Base-by-base conservation (phyloP, 306 rosid species). In the Prunus davidiana region DNA sequence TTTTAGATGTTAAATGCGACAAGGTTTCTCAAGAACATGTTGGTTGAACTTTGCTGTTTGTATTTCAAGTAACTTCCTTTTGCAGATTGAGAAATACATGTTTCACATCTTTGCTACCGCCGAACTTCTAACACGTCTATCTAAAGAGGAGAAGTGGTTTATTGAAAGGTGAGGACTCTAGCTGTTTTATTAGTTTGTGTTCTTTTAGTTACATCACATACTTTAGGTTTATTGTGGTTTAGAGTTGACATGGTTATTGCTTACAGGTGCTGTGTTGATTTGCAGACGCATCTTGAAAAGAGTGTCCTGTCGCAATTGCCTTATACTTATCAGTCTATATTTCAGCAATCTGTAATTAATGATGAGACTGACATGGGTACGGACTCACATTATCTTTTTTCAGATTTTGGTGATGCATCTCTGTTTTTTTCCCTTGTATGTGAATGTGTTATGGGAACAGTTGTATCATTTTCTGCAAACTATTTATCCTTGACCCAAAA, bases 331-430 rank as follows among this genome's bases (percentile, higher is more conserved):
- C 96, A 82, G 84, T 88, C 89, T 64, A 63, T 83, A 73, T 74
- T 79, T 76, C 88, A 70, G 84, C 97, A 95, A 87, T 89, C 99
- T 66, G 69, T 86, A 55, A 91, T 79, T 67, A 91, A 96, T 64
- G 97, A 88, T 83, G 97, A 89, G 85, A 91, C 86, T 50, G 99
- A 92, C 86, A 92, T 90, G 98, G 91, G 98, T 95, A 95, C 6
- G 24, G 32, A 60, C 78, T 79, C 41, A 12, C 49, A 54, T 38
- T 38, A 38, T 38, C 41, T 71, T 54, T 71, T 72, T 46, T 11
- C 75, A 28, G 22, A n/a, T 46, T 10, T 61, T 66, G 25, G 64
- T 72, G 16, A 50, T 73, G 69, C 22, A 38, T 43, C 60, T 43
- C 28, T 64, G 11, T 5, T 12, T 7, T 6, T 62, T 11, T 4